Base-by-base conservation (phyloP, 2,329 filamentous ascomycete genomes). In the Microdochium paspali region DNA sequence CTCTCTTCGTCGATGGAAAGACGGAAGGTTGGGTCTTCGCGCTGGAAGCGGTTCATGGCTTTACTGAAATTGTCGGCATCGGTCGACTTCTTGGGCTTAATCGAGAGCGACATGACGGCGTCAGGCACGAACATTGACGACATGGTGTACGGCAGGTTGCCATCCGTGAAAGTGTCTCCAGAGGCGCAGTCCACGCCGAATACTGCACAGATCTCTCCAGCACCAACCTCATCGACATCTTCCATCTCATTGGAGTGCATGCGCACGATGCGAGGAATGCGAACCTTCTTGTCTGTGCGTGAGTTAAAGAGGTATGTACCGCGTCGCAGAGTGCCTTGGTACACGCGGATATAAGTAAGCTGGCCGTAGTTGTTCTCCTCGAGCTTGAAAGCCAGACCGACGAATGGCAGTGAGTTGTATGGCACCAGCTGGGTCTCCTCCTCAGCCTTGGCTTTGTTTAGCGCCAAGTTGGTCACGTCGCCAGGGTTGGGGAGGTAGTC, bases 221-320 rank as follows among this genome's bases (percentile, higher is more conserved):
- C 91, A 46, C 90, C 89, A 53, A 98, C 85, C 66, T 96, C 90
- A 48, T 71, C 75, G 25, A 96, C 89, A 62, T 98, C 93, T 67
- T 98, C 93, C 91, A 98, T 95, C 63, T 98, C 93, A 64, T 97
- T 95, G 43, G 90, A 95, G 74, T 98, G 93, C 93, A 98, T 98
- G 53, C 93, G 89, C 52, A 98, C 93, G 59, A 98, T 97, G 62
- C 91, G 87, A 20, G 93, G 93, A 49, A 98, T 85, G 69, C 94
- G 90, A 63, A 98, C 85, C 74, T 91, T 96, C 77, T 96, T 95
- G 67, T 91, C 87, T 54, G 82, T 94, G 57, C 90, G 84, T 9
- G 90, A 90, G 68, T 97, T 98, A 79, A 85, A 95, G 47, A 98
- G 82, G 63, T 90, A 89, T 61, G 85, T 79, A 45, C 90, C 88